These are phyloP conservation scores for Xylaria sp. DNA, from an alignment of 2,329 filamentous ascomycete genomes.

Conservation along the genomic window DNA sequence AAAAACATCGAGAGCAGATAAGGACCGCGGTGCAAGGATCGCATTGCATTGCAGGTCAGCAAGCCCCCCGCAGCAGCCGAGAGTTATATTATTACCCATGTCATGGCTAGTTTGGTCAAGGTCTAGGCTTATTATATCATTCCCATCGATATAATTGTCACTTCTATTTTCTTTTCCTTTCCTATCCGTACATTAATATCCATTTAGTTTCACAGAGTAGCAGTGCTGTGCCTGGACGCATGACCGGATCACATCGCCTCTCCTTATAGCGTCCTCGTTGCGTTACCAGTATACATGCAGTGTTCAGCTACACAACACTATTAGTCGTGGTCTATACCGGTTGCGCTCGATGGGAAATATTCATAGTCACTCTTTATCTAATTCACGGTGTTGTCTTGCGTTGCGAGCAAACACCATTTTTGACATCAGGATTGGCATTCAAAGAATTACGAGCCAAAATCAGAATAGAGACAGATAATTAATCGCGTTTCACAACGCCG, in stretches of 20 bases:
- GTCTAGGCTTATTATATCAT: background rate
- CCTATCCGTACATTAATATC: background rate
- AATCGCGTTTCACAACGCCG: background rate
- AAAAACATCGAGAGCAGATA: background rate
- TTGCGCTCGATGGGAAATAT: background rate
- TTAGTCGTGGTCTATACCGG: background rate
- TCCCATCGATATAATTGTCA: background rate
- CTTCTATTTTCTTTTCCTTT: background rate
- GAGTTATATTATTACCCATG: background rate
- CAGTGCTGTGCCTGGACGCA: background rate
- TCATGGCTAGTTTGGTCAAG: slow-evolving; percentile 1
- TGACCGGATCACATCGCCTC: background rate
- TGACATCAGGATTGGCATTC: background rate
- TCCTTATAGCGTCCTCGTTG: background rate
- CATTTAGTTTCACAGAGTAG: background rate
- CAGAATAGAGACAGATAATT: background rate
- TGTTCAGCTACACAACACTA: background rate
- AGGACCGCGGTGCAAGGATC: background rate
- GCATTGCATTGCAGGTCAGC: slow-evolving; percentile 16
- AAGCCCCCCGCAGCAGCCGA: slow-evolving; percentile 21
- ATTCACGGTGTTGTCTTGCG: background rate
- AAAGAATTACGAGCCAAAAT: background rate
- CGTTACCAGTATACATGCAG: background rate
- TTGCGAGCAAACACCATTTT: background rate
- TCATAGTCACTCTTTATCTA: background rate